phyloP scores from a whole-genome alignment of 176 grass and related monocot species.

The Elaeis guineensis region DNA sequence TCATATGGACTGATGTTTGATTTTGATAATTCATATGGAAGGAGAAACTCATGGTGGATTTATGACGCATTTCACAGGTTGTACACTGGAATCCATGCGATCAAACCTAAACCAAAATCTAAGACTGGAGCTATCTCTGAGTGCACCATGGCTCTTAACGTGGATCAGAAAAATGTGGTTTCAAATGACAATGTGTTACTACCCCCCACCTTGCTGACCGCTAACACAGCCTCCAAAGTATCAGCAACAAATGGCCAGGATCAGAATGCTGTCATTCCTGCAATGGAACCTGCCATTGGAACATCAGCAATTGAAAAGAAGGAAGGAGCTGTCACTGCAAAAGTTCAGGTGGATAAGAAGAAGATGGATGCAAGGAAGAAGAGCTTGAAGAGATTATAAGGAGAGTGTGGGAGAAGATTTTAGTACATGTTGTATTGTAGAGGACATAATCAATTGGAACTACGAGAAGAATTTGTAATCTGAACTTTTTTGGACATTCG shows the following conservation, averaged over 20 bases:
- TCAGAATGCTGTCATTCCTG: conserved; percentile 36
- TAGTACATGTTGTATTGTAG: too few species aligned
- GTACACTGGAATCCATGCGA: conserved; percentile 76
- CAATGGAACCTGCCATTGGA: conserved; percentile 19
- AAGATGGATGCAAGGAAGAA: conserved; percentile 90
- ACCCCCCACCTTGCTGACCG: conserved; percentile 16
- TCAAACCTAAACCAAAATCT: conserved; percentile 50
- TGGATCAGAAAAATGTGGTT: conserved; percentile 37
- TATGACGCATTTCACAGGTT: conserved; percentile 25
- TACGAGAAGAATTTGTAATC: too few species aligned
- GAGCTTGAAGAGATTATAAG: conserved; percentile 73
- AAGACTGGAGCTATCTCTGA: conserved; percentile 65
- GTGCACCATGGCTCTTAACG: conserved; percentile 58
- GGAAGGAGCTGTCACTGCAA: conserved; percentile 21
- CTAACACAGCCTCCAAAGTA: conserved; percentile 36
- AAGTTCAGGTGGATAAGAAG: conserved; percentile 62
- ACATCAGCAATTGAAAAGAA: conserved; percentile 36
- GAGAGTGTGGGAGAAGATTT: too few species aligned
- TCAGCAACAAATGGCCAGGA: conserved; percentile 35
- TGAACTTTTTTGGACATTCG: too few species aligned
- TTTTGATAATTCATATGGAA: too few species aligned
- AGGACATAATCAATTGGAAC: too few species aligned
- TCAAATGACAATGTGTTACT: conserved; percentile 29
- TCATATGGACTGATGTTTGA: too few species aligned
- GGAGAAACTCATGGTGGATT: neutral